These are phyloP conservation scores for Dichotomopilus funicola DNA, from an alignment of 2,329 filamentous ascomycete genomes.

Conservation along the genomic window DNA sequence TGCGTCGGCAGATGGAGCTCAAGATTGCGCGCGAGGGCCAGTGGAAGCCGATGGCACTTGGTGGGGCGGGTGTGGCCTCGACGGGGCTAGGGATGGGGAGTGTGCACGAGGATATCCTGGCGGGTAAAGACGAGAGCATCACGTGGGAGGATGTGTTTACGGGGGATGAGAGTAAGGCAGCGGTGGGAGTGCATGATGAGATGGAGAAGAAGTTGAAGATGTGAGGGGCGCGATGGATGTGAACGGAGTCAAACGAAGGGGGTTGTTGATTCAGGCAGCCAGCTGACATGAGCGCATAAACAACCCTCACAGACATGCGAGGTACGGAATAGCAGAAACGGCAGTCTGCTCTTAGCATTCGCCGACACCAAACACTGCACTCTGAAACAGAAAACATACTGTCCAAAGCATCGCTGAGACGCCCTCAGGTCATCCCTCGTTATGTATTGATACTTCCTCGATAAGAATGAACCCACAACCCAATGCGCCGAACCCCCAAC, in stretches of 20 bases:
- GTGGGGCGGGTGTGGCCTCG: conserved; percentile 34
- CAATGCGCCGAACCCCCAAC: conserved; percentile 5
- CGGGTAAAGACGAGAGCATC: conserved; percentile 68
- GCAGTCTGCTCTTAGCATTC: too few species aligned
- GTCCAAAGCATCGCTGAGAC: conserved; percentile 3
- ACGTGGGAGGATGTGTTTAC: conserved; percentile 92
- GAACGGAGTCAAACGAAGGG: background rate
- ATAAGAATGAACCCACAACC: background rate
- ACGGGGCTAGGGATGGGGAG: conserved; percentile 39
- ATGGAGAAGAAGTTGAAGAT: conserved; percentile 91
- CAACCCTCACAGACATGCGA: too few species aligned
- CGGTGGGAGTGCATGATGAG: conserved; percentile 77
- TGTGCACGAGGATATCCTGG: conserved; percentile 85
- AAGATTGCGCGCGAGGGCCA: conserved; percentile 75
- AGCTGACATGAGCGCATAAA: too few species aligned
- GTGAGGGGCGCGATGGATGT: conserved; percentile 31
- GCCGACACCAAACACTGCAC: too few species aligned
- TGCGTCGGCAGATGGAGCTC: conserved; percentile 90
- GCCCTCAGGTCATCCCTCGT: background rate
- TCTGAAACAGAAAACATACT: background rate
- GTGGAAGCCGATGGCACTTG: conserved; percentile 69
- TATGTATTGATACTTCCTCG: conserved; percentile 5
- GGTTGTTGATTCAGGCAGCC: too few species aligned
- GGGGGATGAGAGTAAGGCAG: conserved; percentile 65
- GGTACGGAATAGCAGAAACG: too few species aligned